Conservation (phyloP, 768 basidiomycete species). For the Podaxis sp. region DNA sequence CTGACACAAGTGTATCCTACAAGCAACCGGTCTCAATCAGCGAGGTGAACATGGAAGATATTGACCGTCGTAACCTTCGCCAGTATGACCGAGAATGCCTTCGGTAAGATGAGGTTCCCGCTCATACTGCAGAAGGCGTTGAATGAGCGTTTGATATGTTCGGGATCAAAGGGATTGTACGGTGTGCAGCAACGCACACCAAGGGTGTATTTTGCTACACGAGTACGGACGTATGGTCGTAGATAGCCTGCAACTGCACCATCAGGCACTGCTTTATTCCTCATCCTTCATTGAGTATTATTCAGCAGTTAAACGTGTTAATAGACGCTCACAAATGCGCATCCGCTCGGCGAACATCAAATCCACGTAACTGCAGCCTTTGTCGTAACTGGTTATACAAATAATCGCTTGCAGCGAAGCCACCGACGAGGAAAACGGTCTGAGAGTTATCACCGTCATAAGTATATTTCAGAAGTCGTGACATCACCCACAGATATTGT, state of each 20-base stretch:
- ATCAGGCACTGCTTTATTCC: slow-evolving; percentile 32
- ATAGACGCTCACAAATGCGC: slow-evolving; percentile 15
- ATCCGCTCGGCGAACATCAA: slow-evolving; percentile 17
- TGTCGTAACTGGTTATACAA: slow-evolving; percentile 18
- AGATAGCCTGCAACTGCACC: slow-evolving; percentile 29
- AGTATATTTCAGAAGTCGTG: no score
- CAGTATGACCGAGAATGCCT: slow-evolving; percentile 15
- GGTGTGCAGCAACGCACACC: slow-evolving; percentile 20
- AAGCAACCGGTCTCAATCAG: not conserved
- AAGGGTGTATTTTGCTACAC: slow-evolving; percentile 27
- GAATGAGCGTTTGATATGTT: slow-evolving; percentile 21
- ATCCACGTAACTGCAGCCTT: slow-evolving; percentile 5
- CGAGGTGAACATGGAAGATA: not conserved
- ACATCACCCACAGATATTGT: slow-evolving; percentile 15
- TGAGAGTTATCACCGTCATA: slow-evolving; percentile 1
- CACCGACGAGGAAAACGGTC: slow-evolving; percentile 24
- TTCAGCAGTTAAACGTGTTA: not conserved
- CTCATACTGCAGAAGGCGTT: not conserved
- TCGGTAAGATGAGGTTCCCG: slow-evolving; percentile 10
- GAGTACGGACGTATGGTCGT: slow-evolving; percentile 23
- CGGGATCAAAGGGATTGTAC: slow-evolving; percentile 18
- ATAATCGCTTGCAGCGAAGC: slow-evolving; percentile 24
- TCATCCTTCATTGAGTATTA: not conserved
- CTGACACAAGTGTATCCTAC: slow-evolving; percentile 24
- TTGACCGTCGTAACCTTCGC: slow-evolving; percentile 5